phyloP scores from a whole-genome alignment of 371 early-diverging fungal species.

The Thermomucor indicae-seudaticae region DNA sequence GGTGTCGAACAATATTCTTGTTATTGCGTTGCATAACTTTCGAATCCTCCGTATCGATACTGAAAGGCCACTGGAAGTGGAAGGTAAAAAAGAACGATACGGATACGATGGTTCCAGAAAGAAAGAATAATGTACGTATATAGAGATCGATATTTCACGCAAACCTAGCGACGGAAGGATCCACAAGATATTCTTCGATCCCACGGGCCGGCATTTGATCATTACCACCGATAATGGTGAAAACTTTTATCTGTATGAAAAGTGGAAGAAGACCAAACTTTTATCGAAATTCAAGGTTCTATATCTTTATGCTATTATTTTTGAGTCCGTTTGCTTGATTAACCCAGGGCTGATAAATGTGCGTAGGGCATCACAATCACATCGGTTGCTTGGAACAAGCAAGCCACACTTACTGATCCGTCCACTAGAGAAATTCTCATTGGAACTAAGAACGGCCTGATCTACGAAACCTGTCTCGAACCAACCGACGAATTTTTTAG shows the following conservation, averaged over 20 bases:
- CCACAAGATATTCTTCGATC: slow-evolving; percentile 76
- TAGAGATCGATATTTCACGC: slow-evolving; percentile 76
- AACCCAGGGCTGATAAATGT: background rate
- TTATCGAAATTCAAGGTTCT: slow-evolving; percentile 61
- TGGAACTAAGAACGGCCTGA: slow-evolving; percentile 78
- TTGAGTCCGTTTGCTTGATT: background rate
- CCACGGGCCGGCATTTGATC: slow-evolving; percentile 82
- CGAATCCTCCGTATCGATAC: slow-evolving; percentile 74
- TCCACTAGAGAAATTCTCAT: slow-evolving; percentile 80
- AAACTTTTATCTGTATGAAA: slow-evolving; percentile 78
- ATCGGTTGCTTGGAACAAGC: slow-evolving; percentile 87
- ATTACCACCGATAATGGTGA: slow-evolving; percentile 84
- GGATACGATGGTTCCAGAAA: background rate
- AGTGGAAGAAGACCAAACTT: slow-evolving; percentile 71
- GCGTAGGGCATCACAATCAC: slow-evolving; percentile 71
- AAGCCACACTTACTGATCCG: slow-evolving; percentile 40
- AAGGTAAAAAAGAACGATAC: slow-evolving; percentile 5
- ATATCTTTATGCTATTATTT: background rate
- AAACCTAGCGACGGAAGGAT: slow-evolving; percentile 61
- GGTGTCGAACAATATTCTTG: slow-evolving; percentile 77
- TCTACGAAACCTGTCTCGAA: slow-evolving; percentile 83
- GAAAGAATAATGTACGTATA: background rate
- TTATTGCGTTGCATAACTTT: slow-evolving; percentile 64
- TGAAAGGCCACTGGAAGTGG: slow-evolving; percentile 16
- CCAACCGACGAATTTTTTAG: slow-evolving; percentile 81